phyloP scores from a whole-genome alignment of 2,329 filamentous ascomycete genomes.

The Alternaria sp. region DNA sequence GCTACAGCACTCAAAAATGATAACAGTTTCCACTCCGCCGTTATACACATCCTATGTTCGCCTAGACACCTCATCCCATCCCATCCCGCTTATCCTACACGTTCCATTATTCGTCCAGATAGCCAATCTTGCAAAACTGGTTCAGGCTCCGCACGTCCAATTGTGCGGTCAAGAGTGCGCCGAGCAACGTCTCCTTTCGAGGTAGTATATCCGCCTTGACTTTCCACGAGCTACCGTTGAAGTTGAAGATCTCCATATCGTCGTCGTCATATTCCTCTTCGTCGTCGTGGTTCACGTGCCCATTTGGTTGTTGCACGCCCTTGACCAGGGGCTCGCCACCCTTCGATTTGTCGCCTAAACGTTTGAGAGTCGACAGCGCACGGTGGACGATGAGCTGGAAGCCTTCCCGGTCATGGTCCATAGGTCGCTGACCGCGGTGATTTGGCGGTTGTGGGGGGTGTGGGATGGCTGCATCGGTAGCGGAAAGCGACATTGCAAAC shows the following conservation, averaged over 20 bases:
- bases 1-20: not conserved
- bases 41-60: slow-evolving; percentile 7
- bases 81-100: not conserved
- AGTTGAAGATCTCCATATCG: slow-evolving; percentile 44
- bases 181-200: slow-evolving; percentile 55
- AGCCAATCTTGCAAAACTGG: slow-evolving; percentile 51
- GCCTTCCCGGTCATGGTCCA: slow-evolving; percentile 47
- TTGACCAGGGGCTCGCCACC: slow-evolving; percentile 46
- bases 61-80: slow-evolving; percentile 1
- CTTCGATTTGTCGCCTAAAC: slow-evolving; percentile 56
- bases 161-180: slow-evolving; percentile 55
- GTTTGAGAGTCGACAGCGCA: slow-evolving; percentile 57
- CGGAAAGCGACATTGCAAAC: slow-evolving; percentile 72
- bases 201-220: slow-evolving; percentile 55
- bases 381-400: slow-evolving; percentile 55
- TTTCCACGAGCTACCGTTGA: slow-evolving; percentile 44
- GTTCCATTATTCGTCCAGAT: slow-evolving; percentile 40
- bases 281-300: slow-evolving; percentile 28
- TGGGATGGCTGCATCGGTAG: slow-evolving; percentile 38
- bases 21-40: slow-evolving; percentile 1
- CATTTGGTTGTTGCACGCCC: slow-evolving; percentile 36
- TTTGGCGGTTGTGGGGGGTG: slow-evolving; percentile 38
- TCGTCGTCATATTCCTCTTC: slow-evolving; percentile 29
- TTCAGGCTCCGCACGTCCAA: slow-evolving; percentile 55
- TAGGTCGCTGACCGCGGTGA: slow-evolving; percentile 42